A percentile compares a stretch with the other conserved stretches of the same genome.
phyloP scores from a whole-genome alignment of 169 alveolate genomes.

The Eimeria brunetti region DNA sequence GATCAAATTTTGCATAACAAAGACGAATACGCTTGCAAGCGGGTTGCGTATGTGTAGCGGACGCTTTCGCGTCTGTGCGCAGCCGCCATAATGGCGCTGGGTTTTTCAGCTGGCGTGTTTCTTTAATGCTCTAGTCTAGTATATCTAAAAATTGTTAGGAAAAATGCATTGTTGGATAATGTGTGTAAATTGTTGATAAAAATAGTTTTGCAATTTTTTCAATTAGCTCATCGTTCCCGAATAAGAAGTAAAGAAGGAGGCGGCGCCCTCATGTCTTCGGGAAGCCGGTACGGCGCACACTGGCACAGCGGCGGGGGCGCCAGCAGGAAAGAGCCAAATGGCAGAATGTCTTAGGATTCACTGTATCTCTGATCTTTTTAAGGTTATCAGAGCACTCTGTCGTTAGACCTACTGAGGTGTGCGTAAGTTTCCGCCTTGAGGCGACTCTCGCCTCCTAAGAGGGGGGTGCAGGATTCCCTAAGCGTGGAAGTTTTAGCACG shows the following conservation, averaged over 20 bases:
- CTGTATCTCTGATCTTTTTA: not conserved
- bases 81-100: not conserved
- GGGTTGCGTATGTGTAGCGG: not conserved
- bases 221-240: not conserved
- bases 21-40: not conserved
- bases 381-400: not conserved
- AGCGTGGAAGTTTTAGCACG: not conserved
- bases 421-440: constrained; percentile 39
- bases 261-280: not conserved
- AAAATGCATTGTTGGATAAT: not conserved
- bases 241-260: not conserved
- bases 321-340: not conserved
- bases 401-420: not conserved
- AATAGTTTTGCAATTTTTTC: not conserved
- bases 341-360: constrained; percentile 5
- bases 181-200: not conserved
- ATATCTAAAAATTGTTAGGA: not conserved
- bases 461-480: constrained; percentile 58
- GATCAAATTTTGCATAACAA: not conserved
- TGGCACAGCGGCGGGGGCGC: not conserved
- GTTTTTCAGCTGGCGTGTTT: not conserved
- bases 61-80: not conserved
- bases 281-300: constrained; percentile 34
- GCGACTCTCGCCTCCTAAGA: constrained; percentile 48
- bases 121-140: not conserved